phyloP scores from a whole-genome alignment of 2,329 filamentous ascomycete species.

The Penicillium sp. region DNA sequence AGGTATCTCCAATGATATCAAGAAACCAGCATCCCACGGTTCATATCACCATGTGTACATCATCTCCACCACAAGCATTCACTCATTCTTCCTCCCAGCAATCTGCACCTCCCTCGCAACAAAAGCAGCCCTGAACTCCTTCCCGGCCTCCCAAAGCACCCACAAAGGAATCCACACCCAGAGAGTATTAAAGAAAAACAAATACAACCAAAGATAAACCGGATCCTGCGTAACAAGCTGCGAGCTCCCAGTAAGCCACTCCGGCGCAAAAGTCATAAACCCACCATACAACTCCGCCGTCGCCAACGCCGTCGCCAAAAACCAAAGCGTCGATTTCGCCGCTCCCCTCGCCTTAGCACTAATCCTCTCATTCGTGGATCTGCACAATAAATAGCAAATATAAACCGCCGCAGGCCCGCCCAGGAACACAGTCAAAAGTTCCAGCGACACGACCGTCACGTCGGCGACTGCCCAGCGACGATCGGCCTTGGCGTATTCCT shows the following conservation, averaged over 20 bases:
- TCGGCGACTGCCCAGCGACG: constrained; percentile 57
- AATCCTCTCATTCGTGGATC: constrained; percentile 20
- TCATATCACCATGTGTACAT: background rate
- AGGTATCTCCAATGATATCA: background rate
- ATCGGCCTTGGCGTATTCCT: constrained; percentile 63
- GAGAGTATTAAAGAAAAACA: constrained; percentile 61
- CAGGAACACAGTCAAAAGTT: constrained; percentile 58
- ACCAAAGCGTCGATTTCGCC: constrained; percentile 45
- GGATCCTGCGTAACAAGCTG: constrained; percentile 57
- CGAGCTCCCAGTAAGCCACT: constrained; percentile 57
- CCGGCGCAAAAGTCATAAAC: constrained; percentile 63
- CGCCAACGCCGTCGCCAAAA: constrained; percentile 56
- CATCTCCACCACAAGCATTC: background rate
- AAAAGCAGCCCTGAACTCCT: constrained; percentile 41
- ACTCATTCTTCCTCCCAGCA: constrained; percentile 21
- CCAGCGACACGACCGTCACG: constrained; percentile 55
- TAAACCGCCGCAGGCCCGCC: constrained; percentile 56
- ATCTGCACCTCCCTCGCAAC: constrained; percentile 25
- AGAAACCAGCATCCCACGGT: background rate
- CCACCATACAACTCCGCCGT: constrained; percentile 61
- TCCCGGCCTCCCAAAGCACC: constrained; percentile 52
- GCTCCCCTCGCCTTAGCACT: constrained; percentile 20
- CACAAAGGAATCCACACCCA: constrained; percentile 59
- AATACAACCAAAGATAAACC: constrained; percentile 61
- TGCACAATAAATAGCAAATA: constrained; percentile 52